Conservation (phyloP, 148 eudicot genomes). For the Camellia granthamiana region DNA sequence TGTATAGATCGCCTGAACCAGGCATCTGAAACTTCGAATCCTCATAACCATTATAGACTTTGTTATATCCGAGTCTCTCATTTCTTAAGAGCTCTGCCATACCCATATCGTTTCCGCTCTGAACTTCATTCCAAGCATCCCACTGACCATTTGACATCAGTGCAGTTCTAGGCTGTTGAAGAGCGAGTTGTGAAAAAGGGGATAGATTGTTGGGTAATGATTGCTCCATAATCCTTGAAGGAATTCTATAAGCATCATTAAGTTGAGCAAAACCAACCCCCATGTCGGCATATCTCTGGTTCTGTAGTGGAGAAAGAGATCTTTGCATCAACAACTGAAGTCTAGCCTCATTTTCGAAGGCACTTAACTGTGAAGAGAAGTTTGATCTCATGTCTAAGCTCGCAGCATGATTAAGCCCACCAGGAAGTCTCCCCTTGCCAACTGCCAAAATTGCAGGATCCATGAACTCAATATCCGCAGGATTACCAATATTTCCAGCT, state of each 20-base stretch:
- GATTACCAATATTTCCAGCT: slow-evolving; percentile 37
- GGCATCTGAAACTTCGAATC: slow-evolving; percentile 57
- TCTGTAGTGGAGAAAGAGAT: slow-evolving; percentile 61
- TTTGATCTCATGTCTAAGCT: slow-evolving; percentile 48
- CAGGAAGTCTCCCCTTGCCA: slow-evolving; percentile 77
- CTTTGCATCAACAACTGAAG: slow-evolving; percentile 66
- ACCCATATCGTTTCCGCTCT: slow-evolving; percentile 40
- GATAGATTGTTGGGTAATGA: slow-evolving; percentile 35
- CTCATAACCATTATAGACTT: slow-evolving; percentile 40
- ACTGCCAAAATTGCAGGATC: slow-evolving; percentile 99
- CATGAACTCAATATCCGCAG: slow-evolving; percentile 74
- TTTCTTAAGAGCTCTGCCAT: slow-evolving; percentile 53
- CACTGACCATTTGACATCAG: slow-evolving; percentile 64
- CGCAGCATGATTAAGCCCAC: slow-evolving; percentile 45
- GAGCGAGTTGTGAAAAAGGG: slow-evolving; percentile 37
- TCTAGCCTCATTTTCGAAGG: slow-evolving; percentile 64
- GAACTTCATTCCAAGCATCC: slow-evolving; percentile 64
- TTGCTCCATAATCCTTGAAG: slow-evolving; percentile 64
- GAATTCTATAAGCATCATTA: slow-evolving; percentile 46
- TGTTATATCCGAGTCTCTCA: slow-evolving; percentile 47
- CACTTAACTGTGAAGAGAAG: slow-evolving; percentile 49
- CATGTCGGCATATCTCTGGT: slow-evolving; percentile 48
- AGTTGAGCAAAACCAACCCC: slow-evolving; percentile 41
- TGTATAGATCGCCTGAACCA: slow-evolving; percentile 50
- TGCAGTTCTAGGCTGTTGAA: slow-evolving; percentile 55